Base-by-base conservation (phyloP, 371 early-diverging fungal species). In the Mucor ambiguus region DNA sequence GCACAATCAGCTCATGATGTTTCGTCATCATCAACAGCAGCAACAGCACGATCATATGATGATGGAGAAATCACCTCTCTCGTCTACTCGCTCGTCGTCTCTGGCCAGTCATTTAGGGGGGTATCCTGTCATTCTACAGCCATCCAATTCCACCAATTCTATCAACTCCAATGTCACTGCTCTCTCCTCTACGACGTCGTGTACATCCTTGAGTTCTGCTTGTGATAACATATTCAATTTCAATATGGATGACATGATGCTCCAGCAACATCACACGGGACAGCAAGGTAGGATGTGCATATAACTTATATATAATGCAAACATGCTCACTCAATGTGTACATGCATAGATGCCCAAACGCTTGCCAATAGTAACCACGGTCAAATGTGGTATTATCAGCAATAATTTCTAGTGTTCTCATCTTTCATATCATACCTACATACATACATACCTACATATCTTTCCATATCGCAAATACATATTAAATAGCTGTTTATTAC, bases 201-300 rank as follows among this genome's bases (percentile, higher is more conserved):
- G 58, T 26, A 59, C 68, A 18, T 63, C 68, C 0, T 28, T 68
- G 12, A 63, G 63, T 29, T 59, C 63, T n/a, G 30, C 56, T n/a
- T 68, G 59, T 41, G 68, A 68, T 54, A 63, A 52, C 10, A 63
- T 68, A 1, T 63, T 68, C 26, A 49, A 48, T 5, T 68, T 68
- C 32, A 38, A 58, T 32, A 68, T 68, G 54, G 64, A 59, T 28
- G 59, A 68, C 58, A 49, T 58, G 28, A 41, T 68, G 49, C 28
- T 68, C 5, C 20, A 14, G 44, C 43, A 56, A 4, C 37, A 35
- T 20, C 22, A 35, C 10, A 18, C n/a, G 12, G 66, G 37, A 58
- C 49, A 56, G 22, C 63, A 67, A 58, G 68, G 62, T 59, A 58
- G 7, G 30, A 2, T 44, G 16, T 24, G 24, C 9, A 12, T 26